A percentile compares a stretch with the other conserved stretches of the same genome.
Evolutionary conservation across 192 early-diverging fungal genomes (phyloP).

Genomic region (Entrophospora sp.): DNA sequence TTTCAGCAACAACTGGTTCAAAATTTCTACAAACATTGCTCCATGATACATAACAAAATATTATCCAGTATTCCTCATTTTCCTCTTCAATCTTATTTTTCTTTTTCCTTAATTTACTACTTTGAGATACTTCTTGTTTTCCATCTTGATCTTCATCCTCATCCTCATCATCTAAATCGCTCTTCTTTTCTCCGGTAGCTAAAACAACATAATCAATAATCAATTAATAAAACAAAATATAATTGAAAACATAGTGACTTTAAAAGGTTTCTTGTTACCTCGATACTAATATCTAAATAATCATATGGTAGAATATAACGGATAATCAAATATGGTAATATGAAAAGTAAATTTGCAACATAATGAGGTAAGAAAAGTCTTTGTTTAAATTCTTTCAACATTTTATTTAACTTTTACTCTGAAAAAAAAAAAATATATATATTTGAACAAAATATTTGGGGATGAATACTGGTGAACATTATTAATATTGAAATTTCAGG

Average conservation of each 20-base stretch:
- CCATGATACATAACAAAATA: slow-evolving; percentile 46
- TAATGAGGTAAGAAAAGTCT: slow-evolving; percentile 15
- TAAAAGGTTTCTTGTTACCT: background rate
- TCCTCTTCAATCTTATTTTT: background rate
- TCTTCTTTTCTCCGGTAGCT: too few species aligned
- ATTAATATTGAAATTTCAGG: too few species aligned
- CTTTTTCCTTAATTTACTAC: slow-evolving; percentile 15
- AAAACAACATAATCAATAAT: too few species aligned
- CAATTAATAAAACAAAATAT: background rate
- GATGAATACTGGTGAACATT: too few species aligned
- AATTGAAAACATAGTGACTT: background rate
- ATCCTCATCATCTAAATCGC: too few species aligned
- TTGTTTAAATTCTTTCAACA: slow-evolving; percentile 12
- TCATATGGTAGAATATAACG: background rate
- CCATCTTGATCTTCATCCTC: too few species aligned
- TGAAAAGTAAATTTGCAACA: slow-evolving; percentile 11
- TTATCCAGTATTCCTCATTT: slow-evolving; percentile 38
- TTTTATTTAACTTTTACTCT: too few species aligned
- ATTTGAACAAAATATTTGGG: too few species aligned
- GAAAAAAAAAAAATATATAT: too few species aligned
- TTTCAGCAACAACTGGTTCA: slow-evolving; percentile 38
- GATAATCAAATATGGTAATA: slow-evolving; percentile 2
- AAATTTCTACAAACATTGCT: slow-evolving; percentile 40
- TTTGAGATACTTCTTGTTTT: slow-evolving; percentile 20
- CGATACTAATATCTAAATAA: background rate